A percentile compares a stretch with the other conserved stretches of the same genome.
Conservation (phyloP, 1,139 yeast genomes). For the Geotrichum candidum region DNA sequence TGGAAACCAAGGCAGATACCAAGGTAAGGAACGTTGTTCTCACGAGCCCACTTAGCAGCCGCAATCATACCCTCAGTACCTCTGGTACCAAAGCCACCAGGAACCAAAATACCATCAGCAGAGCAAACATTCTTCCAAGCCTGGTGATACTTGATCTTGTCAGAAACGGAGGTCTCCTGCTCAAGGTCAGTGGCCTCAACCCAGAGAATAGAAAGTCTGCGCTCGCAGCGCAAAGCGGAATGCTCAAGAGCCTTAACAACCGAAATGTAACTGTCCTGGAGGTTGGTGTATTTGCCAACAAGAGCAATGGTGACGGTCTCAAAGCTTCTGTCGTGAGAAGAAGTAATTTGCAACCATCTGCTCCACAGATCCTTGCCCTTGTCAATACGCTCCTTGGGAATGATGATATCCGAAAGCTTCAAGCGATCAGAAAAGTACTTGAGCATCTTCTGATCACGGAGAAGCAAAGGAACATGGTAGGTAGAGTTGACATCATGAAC, state of each 20-base stretch:
- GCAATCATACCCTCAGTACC: constrained; percentile 98
- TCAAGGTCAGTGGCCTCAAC: constrained; percentile 92
- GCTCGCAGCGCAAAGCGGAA: constrained; percentile 82
- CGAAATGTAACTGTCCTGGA: constrained; percentile 90
- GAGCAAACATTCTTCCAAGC: constrained; percentile 94
- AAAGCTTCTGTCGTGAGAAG: constrained; percentile 69
- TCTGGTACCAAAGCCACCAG: constrained; percentile 97
- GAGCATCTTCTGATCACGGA: constrained; percentile 82
- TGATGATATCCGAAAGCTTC: constrained; percentile 46
- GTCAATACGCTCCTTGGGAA: constrained; percentile 49
- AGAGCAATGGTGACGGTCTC: constrained; percentile 90
- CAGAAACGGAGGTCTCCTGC: constrained; percentile 53
- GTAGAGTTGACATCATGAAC: constrained; percentile 97
- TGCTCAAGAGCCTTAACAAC: constrained; percentile 95
- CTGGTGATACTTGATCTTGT: constrained; percentile 77
- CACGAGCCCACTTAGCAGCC: constrained; percentile 97
- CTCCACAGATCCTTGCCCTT: constrained; percentile 65
- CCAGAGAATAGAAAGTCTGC: constrained; percentile 86
- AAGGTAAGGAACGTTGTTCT: constrained; percentile 83
- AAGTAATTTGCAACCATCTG: constrained; percentile 77
- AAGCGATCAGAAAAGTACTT: constrained; percentile 67
- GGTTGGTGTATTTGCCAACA: constrained; percentile 94
- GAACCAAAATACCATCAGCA: constrained; percentile 95
- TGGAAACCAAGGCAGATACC: constrained; percentile 98
- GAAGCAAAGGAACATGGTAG: constrained; percentile 89